Evolutionary conservation across 768 basidiomycete species (phyloP).

Genomic region (Auricularia heimuer): DNA sequence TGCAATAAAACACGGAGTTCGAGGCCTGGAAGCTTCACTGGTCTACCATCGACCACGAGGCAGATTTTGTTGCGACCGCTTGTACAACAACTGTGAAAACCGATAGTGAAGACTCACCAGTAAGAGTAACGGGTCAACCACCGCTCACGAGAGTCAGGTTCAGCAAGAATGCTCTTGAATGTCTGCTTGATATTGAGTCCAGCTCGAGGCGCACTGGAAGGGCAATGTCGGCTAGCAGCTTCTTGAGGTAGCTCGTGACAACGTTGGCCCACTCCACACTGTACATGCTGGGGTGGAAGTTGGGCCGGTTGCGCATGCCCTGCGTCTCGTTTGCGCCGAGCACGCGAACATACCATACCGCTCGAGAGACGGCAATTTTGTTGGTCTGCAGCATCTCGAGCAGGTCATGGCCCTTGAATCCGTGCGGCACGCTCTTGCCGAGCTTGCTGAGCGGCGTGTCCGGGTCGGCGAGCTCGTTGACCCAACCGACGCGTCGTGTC

Average conservation of each 20-base stretch:
- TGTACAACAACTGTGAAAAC: too few relatives aligned
- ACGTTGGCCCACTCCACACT: conserved; percentile 80
- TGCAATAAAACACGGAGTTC: too few relatives aligned
- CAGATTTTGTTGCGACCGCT: background rate
- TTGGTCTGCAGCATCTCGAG: conserved; percentile 69
- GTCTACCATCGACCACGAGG: background rate
- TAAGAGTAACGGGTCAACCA: conserved; percentile 78
- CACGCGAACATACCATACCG: conserved; percentile 81
- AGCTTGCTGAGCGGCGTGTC: conserved; percentile 72
- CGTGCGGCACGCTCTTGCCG: conserved; percentile 79
- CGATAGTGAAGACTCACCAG: too few relatives aligned
- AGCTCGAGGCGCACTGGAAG: conserved; percentile 64
- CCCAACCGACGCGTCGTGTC: conserved; percentile 71
- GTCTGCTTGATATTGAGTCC: conserved; percentile 75
- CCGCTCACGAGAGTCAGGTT: conserved; percentile 54
- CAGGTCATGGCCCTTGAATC: conserved; percentile 75
- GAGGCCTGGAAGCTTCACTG: too few relatives aligned
- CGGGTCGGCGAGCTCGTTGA: conserved; percentile 71
- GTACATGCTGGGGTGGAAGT: conserved; percentile 76
- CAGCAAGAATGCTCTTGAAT: conserved; percentile 73
- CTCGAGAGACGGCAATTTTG: conserved; percentile 68
- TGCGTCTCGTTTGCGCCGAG: conserved; percentile 86
- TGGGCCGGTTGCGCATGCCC: conserved; percentile 64
- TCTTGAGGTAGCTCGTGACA: conserved; percentile 72
- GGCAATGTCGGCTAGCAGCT: conserved; percentile 68